These are phyloP conservation scores for Parathielavia appendiculata DNA, from an alignment of 495 filamentous ascomycete species.

Conservation along the genomic window DNA sequence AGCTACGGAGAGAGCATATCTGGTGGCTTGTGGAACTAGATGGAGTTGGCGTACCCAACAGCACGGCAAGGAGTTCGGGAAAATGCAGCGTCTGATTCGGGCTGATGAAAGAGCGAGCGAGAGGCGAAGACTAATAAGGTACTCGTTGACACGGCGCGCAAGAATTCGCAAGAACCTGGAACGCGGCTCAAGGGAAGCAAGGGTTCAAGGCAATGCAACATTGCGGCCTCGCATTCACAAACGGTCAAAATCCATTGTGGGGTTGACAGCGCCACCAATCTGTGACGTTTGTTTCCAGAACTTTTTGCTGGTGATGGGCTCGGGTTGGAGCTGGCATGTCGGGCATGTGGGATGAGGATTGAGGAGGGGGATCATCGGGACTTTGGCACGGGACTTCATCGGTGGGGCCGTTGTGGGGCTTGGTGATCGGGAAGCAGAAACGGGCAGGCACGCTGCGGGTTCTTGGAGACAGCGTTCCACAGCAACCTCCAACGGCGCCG, in stretches of 20 bases:
- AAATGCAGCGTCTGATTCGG: conserved; percentile 11
- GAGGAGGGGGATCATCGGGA: conserved; percentile 27
- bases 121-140: conserved; percentile 5
- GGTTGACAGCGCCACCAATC: not conserved
- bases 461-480: not conserved
- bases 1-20: conserved; percentile 7
- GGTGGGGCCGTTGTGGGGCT: conserved; percentile 38
- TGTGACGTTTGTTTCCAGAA: conserved; percentile 12
- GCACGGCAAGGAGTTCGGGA: conserved; percentile 31
- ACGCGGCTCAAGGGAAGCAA: too few relatives aligned
- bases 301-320: conserved; percentile 10
- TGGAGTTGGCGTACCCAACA: conserved; percentile 16
- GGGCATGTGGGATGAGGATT: conserved; percentile 16
- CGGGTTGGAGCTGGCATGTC: conserved; percentile 19
- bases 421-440: conserved; percentile 17
- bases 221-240: not conserved
- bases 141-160: not conserved
- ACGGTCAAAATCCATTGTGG: not conserved
- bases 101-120: conserved; percentile 7
- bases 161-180: not conserved
- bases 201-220: too few relatives aligned
- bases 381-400: conserved; percentile 37
- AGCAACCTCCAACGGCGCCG: not conserved
- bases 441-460: not conserved
- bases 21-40: conserved; percentile 4